Evolutionary conservation across 345 rosid genomes (phyloP).

Genomic region (Salix arbutifolia): DNA sequence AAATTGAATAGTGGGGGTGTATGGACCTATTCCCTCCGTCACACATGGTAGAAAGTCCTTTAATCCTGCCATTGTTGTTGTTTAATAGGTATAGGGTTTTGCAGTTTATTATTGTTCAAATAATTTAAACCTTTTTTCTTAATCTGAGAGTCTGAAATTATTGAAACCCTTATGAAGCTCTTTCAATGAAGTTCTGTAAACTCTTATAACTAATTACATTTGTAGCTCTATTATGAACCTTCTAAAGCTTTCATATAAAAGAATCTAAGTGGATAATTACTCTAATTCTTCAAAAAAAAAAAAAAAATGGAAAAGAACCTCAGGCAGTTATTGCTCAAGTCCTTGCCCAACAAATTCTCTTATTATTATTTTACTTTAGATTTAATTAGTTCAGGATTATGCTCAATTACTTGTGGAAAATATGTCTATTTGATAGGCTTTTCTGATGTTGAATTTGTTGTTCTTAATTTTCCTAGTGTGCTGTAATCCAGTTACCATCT

Average conservation of each 20-base stretch:
- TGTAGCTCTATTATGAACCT: background rate
- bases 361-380: background rate
- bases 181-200: background rate
- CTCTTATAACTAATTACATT: background rate
- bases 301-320: background rate
- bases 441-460: slow-evolving; percentile 16
- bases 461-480: slow-evolving; percentile 52
- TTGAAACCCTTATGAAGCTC: background rate
- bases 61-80: background rate
- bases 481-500: slow-evolving; percentile 91
- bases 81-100: background rate
- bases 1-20: background rate
- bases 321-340: background rate
- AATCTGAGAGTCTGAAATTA: background rate
- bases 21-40: background rate
- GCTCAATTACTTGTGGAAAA: background rate
- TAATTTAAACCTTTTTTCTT: background rate
- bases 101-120: background rate
- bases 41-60: background rate
- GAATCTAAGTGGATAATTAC: background rate
- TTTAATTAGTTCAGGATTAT: background rate
- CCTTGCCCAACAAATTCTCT: background rate
- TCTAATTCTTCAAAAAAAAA: background rate
- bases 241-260: background rate
- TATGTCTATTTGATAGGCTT: slow-evolving; percentile 2